Base-by-base conservation (phyloP, 495 filamentous ascomycete species). In the Hyaloscypha hepaticicola region DNA sequence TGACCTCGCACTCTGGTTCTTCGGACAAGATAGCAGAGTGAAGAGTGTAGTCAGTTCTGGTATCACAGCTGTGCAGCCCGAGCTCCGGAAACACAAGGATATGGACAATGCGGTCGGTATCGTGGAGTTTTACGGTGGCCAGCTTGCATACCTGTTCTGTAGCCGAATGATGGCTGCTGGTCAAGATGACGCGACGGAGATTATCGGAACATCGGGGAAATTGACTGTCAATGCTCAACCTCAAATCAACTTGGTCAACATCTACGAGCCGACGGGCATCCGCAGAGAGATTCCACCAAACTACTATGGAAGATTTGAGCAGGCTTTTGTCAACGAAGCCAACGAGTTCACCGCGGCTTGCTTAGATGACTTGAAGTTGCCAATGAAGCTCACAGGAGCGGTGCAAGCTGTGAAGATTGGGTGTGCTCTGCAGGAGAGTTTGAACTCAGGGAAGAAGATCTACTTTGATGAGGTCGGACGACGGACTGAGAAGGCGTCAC, bases 91-190 rank as follows among this genome's bases (percentile, higher is more conserved):
- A 70, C 77, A 85, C 70, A 81, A 80, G 16, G 86, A 89, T 66
- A 77, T 79, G 25, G 86, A 89, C 68, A 89, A 88, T 62, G 85
- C 83, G 16, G 80, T 88, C 5, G 85, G 85, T 0, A 73, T 88
- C 29, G 81, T 88, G 8, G 86, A 89, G 75, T 89, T 88, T 72
- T 82, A 79, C 61, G 80, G 78, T 48, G 85, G 83, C 19, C 78
- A 80, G 67, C 80, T 89, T 41, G 86, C 85, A 6, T 87, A 87
- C 64, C 82, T 86, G 63, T 88, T 85, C 72, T 76, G 74, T 22
- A 78, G 73, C 8, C 76, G 86, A 19, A 88, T 87, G 85, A 88
- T 88, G 83, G 81, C 84, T 0, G 78, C 81, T 2, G 86, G 86
- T 1, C 86, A 88, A 73, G 79, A 87, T 65, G 86, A 89, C 66